Percentiles rank a stretch among this genome's conserved stretches.
phyloP scores from a whole-genome alignment of 2,329 filamentous ascomycete species.

The Dryadomyces quercivorus region DNA sequence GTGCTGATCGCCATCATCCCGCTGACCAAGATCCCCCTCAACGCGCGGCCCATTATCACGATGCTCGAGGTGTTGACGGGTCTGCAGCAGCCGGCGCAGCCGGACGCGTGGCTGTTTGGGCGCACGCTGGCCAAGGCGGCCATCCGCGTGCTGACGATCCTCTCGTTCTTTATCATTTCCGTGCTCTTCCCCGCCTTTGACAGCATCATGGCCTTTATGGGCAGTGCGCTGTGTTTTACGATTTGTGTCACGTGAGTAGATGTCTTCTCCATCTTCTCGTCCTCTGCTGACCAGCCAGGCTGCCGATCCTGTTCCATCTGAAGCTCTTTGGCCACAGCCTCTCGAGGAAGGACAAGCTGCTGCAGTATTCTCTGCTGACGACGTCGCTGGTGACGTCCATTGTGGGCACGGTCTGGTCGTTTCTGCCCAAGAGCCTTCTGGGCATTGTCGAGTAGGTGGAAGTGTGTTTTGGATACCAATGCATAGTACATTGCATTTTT shows the following conservation, averaged over 20 bases:
- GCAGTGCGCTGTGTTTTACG: slow-evolving; percentile 80
- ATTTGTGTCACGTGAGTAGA: slow-evolving; percentile 67
- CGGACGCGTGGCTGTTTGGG: slow-evolving; percentile 40
- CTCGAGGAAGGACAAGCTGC: slow-evolving; percentile 43
- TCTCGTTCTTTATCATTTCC: slow-evolving; percentile 66
- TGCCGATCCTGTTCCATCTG: slow-evolving; percentile 80
- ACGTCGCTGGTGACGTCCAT: slow-evolving; percentile 58
- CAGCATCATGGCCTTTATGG: slow-evolving; percentile 82
- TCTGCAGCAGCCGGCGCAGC: slow-evolving; percentile 42
- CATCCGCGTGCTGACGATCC: slow-evolving; percentile 53
- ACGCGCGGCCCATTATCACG: slow-evolving; percentile 75
- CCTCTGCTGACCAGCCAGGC: slow-evolving; percentile 17
- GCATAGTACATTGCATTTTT: too few relatives aligned
- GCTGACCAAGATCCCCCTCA: slow-evolving; percentile 87
- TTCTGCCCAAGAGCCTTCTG: slow-evolving; percentile 66
- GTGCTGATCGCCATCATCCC: slow-evolving; percentile 86
- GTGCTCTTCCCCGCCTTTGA: slow-evolving; percentile 65
- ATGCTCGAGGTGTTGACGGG: slow-evolving; percentile 74
- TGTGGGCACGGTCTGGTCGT: slow-evolving; percentile 77
- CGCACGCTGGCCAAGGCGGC: slow-evolving; percentile 45
- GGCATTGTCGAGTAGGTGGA: slow-evolving; percentile 29
- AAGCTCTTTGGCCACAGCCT: slow-evolving; percentile 77
- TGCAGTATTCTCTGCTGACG: slow-evolving; percentile 58
- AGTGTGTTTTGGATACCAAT: neutral
- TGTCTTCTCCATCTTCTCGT: neutral